phyloP scores from a whole-genome alignment of 2,329 filamentous ascomycete genomes.

The Teratosphaeriaceae sp. region DNA sequence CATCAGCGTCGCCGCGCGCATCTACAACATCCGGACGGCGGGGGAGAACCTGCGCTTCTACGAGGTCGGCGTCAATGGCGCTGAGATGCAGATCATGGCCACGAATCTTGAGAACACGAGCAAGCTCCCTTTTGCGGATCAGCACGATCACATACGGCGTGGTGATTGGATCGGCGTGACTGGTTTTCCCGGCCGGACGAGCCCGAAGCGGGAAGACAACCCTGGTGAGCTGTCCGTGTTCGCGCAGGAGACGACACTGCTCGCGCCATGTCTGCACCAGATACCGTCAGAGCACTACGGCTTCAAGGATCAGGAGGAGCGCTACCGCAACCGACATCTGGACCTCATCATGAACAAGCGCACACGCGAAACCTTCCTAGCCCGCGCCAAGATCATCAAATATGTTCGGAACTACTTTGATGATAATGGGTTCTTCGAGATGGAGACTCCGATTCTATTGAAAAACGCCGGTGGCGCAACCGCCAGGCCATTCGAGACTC shows the following conservation, averaged over 20 bases:
- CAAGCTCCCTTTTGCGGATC: constrained; percentile 67
- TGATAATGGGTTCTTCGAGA: constrained; percentile 76
- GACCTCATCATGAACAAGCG: constrained; percentile 96
- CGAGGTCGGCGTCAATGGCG: constrained; percentile 69
- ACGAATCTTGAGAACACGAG: constrained; percentile 72
- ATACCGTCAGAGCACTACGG: constrained; percentile 87
- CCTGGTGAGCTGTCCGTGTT: constrained; percentile 87
- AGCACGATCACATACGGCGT: constrained; percentile 82
- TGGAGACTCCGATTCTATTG: constrained; percentile 97
- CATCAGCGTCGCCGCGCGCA: constrained; percentile 73
- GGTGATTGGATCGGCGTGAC: constrained; percentile 90
- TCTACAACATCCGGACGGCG: constrained; percentile 79
- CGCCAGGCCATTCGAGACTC: constrained; percentile 87
- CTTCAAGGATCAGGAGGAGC: constrained; percentile 90
- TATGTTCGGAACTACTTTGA: constrained; percentile 90
- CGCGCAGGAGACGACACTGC: constrained; percentile 74
- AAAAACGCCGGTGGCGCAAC: constrained; percentile 92
- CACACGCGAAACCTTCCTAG: constrained; percentile 75
- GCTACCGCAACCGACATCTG: constrained; percentile 87
- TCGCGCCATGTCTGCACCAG: constrained; percentile 87
- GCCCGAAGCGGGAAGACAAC: constrained; percentile 69
- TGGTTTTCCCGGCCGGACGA: constrained; percentile 77
- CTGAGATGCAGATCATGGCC: constrained; percentile 85
- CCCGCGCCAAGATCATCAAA: constrained; percentile 77
- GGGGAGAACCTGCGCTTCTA: constrained; percentile 89